These are phyloP conservation scores for Trametes punicea DNA, from an alignment of 768 basidiomycete species.

Conservation along the genomic window DNA sequence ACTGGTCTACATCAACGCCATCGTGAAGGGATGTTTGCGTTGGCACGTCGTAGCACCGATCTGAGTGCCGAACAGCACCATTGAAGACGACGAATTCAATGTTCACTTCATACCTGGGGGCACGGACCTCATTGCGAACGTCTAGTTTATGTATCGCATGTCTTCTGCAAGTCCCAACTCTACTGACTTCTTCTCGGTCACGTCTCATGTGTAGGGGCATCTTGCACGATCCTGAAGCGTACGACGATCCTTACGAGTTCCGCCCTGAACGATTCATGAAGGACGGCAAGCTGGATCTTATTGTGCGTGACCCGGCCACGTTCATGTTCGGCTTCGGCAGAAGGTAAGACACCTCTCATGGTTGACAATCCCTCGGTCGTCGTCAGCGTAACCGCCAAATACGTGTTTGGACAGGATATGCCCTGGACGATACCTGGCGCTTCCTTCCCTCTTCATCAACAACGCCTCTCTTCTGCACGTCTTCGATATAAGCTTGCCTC, in stretches of 20 bases:
- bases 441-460: constrained; percentile 7
- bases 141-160: constrained; percentile 21
- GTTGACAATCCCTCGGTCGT: not conserved
- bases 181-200: not conserved
- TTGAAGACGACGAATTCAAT: constrained; percentile 23
- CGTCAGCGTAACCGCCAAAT: not conserved
- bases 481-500: constrained; percentile 12
- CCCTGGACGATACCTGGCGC: constrained; percentile 6
- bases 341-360: constrained; percentile 1
- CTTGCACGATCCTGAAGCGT: constrained; percentile 7
- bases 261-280: constrained; percentile 9
- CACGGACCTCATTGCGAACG: constrained; percentile 24
- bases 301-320: not conserved
- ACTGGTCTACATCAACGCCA: constrained; percentile 24
- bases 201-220: not conserved
- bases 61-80: constrained; percentile 19
- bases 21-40: constrained; percentile 28
- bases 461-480: constrained; percentile 9
- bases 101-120: constrained; percentile 27
- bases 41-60: constrained; percentile 34
- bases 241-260: constrained; percentile 6
- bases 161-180: not conserved
- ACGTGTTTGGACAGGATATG: constrained; percentile 1
- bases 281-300: constrained; percentile 1
- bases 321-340: constrained; percentile 15